phyloP scores from a whole-genome alignment of 2,329 filamentous ascomycete genomes.

The Drechslerella dactyloides region DNA sequence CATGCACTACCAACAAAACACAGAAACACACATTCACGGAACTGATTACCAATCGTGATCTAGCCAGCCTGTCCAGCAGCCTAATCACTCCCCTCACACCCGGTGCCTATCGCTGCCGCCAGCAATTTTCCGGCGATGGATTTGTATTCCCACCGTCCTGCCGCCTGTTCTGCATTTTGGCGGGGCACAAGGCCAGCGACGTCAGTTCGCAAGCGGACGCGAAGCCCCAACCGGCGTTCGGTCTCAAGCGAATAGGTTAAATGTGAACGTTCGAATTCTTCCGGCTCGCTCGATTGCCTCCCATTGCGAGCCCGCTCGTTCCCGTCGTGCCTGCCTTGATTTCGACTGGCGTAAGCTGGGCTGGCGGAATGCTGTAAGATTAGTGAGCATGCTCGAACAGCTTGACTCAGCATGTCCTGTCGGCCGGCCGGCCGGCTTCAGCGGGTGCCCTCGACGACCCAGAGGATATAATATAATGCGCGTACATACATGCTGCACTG shows the following conservation, averaged over 20 bases:
- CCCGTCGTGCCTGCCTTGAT: conserved; percentile 10
- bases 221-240: background rate
- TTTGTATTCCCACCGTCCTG: too few relatives aligned
- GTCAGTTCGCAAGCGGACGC: conserved; percentile 29
- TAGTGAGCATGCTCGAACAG: conserved; percentile 45
- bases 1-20: background rate
- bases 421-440: background rate
- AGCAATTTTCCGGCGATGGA: conserved; percentile 5
- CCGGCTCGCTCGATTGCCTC: conserved; percentile 1
- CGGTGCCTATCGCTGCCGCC: background rate
- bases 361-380: conserved; percentile 29
- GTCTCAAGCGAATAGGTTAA: background rate
- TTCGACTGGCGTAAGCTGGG: conserved; percentile 36
- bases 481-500: background rate
- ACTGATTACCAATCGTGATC: background rate
- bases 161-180: background rate
- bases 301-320: conserved; percentile 1
- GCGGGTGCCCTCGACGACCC: background rate
- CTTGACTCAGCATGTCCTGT: conserved; percentile 25
- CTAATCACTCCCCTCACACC: background rate
- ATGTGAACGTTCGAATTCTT: too few relatives aligned
- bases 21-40: background rate
- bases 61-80: background rate
- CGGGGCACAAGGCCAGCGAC: conserved; percentile 17
- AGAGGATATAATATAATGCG: conserved; percentile 2